Percentiles rank a stretch among this genome's conserved stretches.
These are phyloP conservation scores for Stachybotrys elegans DNA, from an alignment of 2,329 filamentous ascomycete species.

Conservation along the genomic window DNA sequence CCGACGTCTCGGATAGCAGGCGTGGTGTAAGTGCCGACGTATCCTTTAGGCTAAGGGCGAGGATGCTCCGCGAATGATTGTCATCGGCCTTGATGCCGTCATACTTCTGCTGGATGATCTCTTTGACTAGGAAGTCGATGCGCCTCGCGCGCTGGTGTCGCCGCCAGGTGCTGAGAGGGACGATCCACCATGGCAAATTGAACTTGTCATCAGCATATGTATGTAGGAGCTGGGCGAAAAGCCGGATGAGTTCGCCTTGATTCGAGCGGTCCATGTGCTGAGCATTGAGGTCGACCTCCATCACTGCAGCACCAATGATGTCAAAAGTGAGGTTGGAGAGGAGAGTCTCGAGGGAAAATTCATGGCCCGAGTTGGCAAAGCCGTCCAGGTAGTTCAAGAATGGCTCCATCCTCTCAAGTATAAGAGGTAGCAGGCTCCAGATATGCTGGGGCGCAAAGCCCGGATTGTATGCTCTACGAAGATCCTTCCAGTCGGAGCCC, in stretches of 20 bases:
- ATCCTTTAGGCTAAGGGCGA: slow-evolving; percentile 26
- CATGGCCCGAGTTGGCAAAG: slow-evolving; percentile 17
- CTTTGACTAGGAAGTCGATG: background rate
- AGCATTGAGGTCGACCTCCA: slow-evolving; percentile 27
- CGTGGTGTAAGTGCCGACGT: slow-evolving; percentile 18
- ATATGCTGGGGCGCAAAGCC: slow-evolving; percentile 33
- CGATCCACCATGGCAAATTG: slow-evolving; percentile 1
- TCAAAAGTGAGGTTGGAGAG: slow-evolving; percentile 30
- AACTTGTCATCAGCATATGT: slow-evolving; percentile 1
- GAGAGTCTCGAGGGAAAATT: slow-evolving; percentile 21
- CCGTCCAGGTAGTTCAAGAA: slow-evolving; percentile 8
- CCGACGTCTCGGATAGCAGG: slow-evolving; percentile 23
- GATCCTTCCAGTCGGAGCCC: slow-evolving; percentile 11
- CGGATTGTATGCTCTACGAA: slow-evolving; percentile 28
- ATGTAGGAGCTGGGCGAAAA: background rate
- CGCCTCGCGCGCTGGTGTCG: background rate
- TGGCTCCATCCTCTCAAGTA: slow-evolving; percentile 28
- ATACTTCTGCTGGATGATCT: background rate
- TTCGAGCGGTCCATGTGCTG: slow-evolving; percentile 14
- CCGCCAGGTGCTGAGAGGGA: background rate
- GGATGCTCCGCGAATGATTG: slow-evolving; percentile 16
- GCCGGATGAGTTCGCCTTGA: slow-evolving; percentile 4
- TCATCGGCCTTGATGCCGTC: background rate
- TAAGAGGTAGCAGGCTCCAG: slow-evolving; percentile 26
- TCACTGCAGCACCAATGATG: slow-evolving; percentile 27